phyloP scores from a whole-genome alignment of 306 rosid species.

The Rosa chinensis region DNA sequence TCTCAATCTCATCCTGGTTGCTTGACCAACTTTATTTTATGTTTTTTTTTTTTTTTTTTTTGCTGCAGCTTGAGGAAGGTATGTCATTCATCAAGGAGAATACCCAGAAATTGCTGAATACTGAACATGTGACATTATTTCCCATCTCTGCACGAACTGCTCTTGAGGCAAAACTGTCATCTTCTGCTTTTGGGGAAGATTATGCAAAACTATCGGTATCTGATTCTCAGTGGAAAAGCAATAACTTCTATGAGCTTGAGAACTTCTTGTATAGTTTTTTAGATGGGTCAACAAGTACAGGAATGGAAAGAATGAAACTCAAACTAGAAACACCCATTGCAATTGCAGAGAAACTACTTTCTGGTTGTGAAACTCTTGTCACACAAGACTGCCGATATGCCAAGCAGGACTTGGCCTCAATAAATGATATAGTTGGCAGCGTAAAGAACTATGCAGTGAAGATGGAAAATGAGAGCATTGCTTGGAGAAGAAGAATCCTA shows the following conservation, averaged over 20 bases:
- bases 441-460: constrained; percentile 58
- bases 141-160: constrained; percentile 94
- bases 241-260: constrained; percentile 68
- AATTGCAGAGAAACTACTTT: constrained; percentile 81
- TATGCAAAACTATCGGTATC: constrained; percentile 36
- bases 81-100: constrained; percentile 73
- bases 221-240: constrained; percentile 52
- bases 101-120: constrained; percentile 63
- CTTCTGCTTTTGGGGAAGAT: constrained; percentile 42
- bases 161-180: constrained; percentile 75
- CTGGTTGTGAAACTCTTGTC: constrained; percentile 63
- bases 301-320: constrained; percentile 93
- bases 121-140: constrained; percentile 69
- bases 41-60: constrained; percentile 22
- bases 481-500: constrained; percentile 74
- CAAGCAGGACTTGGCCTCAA: constrained; percentile 72
- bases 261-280: constrained; percentile 74
- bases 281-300: constrained; percentile 82
- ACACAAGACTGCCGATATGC: constrained; percentile 71
- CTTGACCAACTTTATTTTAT: background rate
- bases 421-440: constrained; percentile 51
- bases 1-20: constrained; percentile 8
- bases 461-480: constrained; percentile 73
- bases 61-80: constrained; percentile 91
- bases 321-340: constrained; percentile 87